These are phyloP conservation scores for Nicotiana paniculata DNA, from an alignment of 257 asterid genomes.

Conservation along the genomic window DNA sequence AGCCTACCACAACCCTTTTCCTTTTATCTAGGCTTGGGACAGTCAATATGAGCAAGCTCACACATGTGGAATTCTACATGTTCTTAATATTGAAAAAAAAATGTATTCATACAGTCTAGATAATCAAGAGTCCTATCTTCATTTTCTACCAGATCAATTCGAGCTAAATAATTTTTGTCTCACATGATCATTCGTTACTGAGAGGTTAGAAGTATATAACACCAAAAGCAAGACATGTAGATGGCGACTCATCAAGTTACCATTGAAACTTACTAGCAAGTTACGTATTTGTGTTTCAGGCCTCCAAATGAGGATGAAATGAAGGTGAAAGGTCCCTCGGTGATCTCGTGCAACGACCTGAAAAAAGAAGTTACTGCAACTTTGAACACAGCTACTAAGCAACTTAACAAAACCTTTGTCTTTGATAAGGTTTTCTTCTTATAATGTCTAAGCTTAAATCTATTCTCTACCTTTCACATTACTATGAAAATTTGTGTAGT, in stretches of 20 bases:
- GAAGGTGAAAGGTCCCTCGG: constrained; percentile 18
- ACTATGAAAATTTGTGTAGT: background rate
- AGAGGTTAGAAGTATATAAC: background rate
- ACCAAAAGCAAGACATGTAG: background rate
- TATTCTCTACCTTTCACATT: background rate
- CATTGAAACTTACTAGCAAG: background rate
- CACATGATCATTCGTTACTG: background rate
- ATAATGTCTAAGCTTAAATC: constrained; percentile 3
- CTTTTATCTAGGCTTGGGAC: background rate
- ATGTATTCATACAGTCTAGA: background rate
- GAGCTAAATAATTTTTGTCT: background rate
- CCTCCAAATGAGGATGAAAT: constrained; percentile 41
- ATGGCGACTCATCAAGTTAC: background rate
- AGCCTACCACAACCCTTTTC: background rate
- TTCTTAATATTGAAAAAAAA: background rate
- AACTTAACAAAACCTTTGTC: constrained; percentile 20
- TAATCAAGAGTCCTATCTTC: background rate
- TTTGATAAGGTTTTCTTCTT: constrained; percentile 45
- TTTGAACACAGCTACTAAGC: constrained; percentile 28
- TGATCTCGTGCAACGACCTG: constrained; percentile 38
- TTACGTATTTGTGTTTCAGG: constrained; percentile 18
- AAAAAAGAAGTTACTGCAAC: constrained; percentile 32
- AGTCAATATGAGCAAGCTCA: background rate
- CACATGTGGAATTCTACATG: background rate
- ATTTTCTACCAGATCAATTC: background rate